Base-by-base conservation (phyloP, 2,329 filamentous ascomycete species). In the Aspergillus novofumigatus region DNA sequence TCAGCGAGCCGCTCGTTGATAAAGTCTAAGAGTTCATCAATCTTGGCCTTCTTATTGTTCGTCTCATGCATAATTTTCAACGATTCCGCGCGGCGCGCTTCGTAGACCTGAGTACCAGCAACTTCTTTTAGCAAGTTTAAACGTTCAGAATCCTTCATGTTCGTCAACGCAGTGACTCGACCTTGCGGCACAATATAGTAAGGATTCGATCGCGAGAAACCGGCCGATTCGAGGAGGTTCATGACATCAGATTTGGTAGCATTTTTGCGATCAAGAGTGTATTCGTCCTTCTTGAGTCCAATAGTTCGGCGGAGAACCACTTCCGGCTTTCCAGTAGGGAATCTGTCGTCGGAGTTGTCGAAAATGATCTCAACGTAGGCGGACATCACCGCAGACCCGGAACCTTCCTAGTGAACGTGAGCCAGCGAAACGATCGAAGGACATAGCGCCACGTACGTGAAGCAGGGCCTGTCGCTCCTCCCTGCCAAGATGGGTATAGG, bases 351-450 rank as follows among this genome's bases (percentile, higher is more conserved):
- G 67, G 85, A 90, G 72, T 99, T 99, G 82, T 99, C 94, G 75
- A 99, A 99, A 64, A 97, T 96, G 68, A 99, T 91, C 77, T 99
- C 94, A 58, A 99, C 95, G 68, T 97, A 99, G n/a, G 94, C 95
- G 50, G 92, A 96, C 91, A 97, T 96, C 68, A 99, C 93, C 17
- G 94, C 94, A 3, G 93, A 96, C 38, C 94, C 95, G 3, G 94
- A 96, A 44, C 95, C 95, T 81, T 99, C 95, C 80, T 83, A 64
- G 52, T 59, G 51, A 29, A 26, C 55, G 67, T 79, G 55, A 77
- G 68, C 55, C 49, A 62, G 28, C 35, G 4, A 52, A 25, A 4
- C 5, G 52, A 23, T 14, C 29, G 49, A 38, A 29, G 17, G 6
- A 14, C 7, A 29, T 21, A 48, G n/a, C 1, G 2, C 28, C 28